Evolutionary conservation across 768 basidiomycete species (phyloP).

Genomic region (Thelephora aurantiotincta): DNA sequence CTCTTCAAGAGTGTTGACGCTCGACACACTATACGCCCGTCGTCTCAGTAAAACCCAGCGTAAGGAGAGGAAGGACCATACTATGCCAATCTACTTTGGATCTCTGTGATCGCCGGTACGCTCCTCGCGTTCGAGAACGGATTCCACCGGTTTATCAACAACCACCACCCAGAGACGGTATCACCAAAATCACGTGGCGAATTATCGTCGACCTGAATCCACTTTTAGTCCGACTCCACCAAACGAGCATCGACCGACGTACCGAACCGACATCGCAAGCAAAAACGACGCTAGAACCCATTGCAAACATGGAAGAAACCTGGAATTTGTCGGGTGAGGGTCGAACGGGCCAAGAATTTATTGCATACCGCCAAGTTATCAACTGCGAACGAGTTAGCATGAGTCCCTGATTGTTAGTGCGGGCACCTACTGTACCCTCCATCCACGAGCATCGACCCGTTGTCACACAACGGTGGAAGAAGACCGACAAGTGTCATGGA

Average conservation of each 20-base stretch:
- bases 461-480: conserved; percentile 87
- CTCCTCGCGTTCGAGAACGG: conserved; percentile 69
- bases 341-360: not conserved
- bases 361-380: conserved; percentile 73
- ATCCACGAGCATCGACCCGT: conserved; percentile 85
- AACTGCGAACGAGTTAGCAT: conserved; percentile 28
- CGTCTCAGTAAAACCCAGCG: not conserved
- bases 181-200: conserved; percentile 92
- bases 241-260: conserved; percentile 15
- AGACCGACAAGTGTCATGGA: conserved; percentile 97
- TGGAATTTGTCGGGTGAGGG: conserved; percentile 14
- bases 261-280: conserved; percentile 90
- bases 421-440: conserved; percentile 63
- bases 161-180: conserved; percentile 91
- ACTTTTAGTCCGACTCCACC: not conserved
- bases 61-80: conserved; percentile 26
- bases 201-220: conserved; percentile 73
- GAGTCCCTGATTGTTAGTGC: too few species aligned
- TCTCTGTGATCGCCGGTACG: conserved; percentile 84
- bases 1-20: conserved; percentile 87
- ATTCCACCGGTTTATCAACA: conserved; percentile 86
- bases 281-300: conserved; percentile 83
- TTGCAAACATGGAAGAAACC: conserved; percentile 84
- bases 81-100: conserved; percentile 92
- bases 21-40: conserved; percentile 65